Base-by-base conservation (phyloP, 2,329 filamentous ascomycete genomes). In the Raffaelea arxii region DNA sequence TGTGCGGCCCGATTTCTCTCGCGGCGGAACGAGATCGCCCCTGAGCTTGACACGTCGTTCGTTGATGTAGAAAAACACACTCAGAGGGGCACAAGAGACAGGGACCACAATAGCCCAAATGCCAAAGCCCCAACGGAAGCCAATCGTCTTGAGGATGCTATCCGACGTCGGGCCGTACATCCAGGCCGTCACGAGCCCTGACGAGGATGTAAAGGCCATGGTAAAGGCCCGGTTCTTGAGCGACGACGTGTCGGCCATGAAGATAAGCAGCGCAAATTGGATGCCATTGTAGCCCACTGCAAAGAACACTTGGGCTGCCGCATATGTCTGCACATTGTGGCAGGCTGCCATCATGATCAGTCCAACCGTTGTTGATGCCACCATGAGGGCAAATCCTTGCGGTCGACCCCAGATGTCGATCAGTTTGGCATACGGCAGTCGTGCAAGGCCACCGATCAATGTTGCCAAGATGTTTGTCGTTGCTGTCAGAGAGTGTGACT, bases 111-210 rank as follows among this genome's bases (percentile, higher is more conserved):
- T 80, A 45, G 76, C 68, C 63, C 77, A 84, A 49, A 76, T 71
- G 37, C 80, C 82, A 54, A 80, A 82, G 4, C 73, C 81, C 82
- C 81, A 86, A 43, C 80, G 70, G 74, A 76, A 85, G 43, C 72
- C 77, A 5, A 70, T 64, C 12, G 70, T 62, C 10, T 60, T 50
- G 19, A 75, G 64, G 44, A 82, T 70, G 2, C 63, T 61, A 4
- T 75, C 65, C 1, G 72, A 71, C 46, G 80, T 72, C 22, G 70
- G 72, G 0, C 77, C 72, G 4, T 77, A 75, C 19, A 77, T 70
- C 67, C 77, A 85, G 4, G 79, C 75, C 1, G 78, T 81, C 42
- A 78, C 68, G 48, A 86, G 71, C 57, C 79, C 82, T 1, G 82
- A 81, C 2, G 82, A 76, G 21, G 74, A 70, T 11, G 78, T 77